phyloP scores from a whole-genome alignment of 371 early-diverging fungal species.

The Nematocida minor region DNA sequence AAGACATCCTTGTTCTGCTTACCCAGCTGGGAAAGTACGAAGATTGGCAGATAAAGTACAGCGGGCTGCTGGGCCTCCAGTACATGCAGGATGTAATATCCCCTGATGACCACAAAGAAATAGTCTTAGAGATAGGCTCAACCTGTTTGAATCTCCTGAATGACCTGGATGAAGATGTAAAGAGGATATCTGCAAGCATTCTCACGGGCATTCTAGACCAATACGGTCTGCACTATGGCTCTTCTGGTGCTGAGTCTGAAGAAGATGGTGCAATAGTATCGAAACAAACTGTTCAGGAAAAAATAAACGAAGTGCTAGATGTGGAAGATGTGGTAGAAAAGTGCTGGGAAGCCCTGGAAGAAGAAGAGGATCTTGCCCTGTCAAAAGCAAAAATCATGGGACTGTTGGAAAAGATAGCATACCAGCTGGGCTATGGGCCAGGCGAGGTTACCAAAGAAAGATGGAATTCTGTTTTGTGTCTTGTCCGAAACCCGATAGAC shows the following conservation, averaged over 20 bases:
- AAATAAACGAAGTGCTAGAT: constrained; percentile 7
- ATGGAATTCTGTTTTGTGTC: constrained; percentile 52
- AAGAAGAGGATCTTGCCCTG: constrained; percentile 55
- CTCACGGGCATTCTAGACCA: constrained; percentile 32
- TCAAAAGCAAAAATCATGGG: constrained; percentile 56
- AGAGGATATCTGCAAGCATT: constrained; percentile 58
- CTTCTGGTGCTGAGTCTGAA: not conserved
- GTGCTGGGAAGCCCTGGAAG: constrained; percentile 58
- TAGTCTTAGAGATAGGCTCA: constrained; percentile 19
- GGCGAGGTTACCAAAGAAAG: constrained; percentile 1
- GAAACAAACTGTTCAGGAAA: not conserved
- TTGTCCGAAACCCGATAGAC: constrained; percentile 47
- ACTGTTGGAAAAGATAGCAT: constrained; percentile 40
- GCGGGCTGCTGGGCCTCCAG: constrained; percentile 57
- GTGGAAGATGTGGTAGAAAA: constrained; percentile 18
- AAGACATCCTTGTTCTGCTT: constrained; percentile 48
- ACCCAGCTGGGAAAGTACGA: constrained; percentile 31
- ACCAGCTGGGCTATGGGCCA: not conserved
- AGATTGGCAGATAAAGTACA: constrained; percentile 65
- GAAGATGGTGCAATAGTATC: too few relatives aligned
- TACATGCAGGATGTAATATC: constrained; percentile 16
- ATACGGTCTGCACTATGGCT: not conserved
- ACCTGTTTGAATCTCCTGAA: constrained; percentile 41
- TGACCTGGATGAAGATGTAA: constrained; percentile 63
- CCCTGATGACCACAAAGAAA: not conserved